Conservation (phyloP, 345 rosid species). For the Combretum micranthum region DNA sequence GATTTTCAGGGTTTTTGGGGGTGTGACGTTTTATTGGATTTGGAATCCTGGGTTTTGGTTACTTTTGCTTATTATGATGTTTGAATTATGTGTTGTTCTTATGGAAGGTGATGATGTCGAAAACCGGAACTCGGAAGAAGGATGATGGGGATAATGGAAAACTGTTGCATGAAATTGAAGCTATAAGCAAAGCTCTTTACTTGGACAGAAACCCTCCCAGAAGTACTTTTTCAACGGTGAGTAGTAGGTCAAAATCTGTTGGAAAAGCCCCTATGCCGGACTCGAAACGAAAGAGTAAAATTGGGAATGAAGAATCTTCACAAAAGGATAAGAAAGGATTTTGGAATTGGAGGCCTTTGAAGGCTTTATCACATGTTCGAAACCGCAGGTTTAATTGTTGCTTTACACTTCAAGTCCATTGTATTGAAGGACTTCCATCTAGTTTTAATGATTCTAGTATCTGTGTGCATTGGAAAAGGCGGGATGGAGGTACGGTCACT, state of each 20-base stretch:
- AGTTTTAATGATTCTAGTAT: constrained; percentile 48
- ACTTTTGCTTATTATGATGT: neutral
- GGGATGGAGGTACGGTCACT: constrained; percentile 62
- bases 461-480: constrained; percentile 84
- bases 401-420: constrained; percentile 73
- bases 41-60: constrained; percentile 2
- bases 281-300: constrained; percentile 28
- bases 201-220: constrained; percentile 35
- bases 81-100: neutral
- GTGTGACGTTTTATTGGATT: neutral
- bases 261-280: constrained; percentile 35
- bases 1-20: neutral
- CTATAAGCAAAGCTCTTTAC: constrained; percentile 69
- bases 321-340: constrained; percentile 75
- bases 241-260: constrained; percentile 29
- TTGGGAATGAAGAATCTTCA: constrained; percentile 28
- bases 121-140: constrained; percentile 46
- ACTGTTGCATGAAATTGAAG: constrained; percentile 66
- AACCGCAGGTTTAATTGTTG: constrained; percentile 68
- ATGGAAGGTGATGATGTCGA: constrained; percentile 40
- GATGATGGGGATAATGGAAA: constrained; percentile 37
- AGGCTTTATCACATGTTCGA: constrained; percentile 58
- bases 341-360: constrained; percentile 89
- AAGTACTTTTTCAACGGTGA: constrained; percentile 23
- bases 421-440: constrained; percentile 55